Evolutionary conservation across 805 yeast species (phyloP).

Genomic region (Hanseniaspora lindneri): DNA sequence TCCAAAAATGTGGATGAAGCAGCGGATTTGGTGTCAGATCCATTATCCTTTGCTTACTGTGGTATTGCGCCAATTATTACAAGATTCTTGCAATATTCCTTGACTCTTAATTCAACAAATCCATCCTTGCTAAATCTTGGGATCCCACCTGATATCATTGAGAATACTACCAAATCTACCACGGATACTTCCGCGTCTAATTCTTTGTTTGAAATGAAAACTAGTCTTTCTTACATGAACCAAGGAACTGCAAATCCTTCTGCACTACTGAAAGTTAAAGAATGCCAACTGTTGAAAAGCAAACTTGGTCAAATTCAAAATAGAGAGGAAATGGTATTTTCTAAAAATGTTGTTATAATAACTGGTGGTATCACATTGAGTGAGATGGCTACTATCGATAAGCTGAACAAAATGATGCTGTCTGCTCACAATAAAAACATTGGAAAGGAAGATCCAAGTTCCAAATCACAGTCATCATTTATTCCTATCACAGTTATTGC

Average conservation of each 20-base stretch:
- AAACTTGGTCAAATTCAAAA: not conserved
- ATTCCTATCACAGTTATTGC: slow-evolving; percentile 28
- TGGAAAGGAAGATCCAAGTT: too few relatives aligned
- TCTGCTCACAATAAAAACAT: not conserved
- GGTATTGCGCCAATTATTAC: slow-evolving; percentile 70
- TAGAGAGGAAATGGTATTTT: not conserved
- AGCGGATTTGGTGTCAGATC: not conserved
- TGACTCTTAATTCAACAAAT: not conserved
- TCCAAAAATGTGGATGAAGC: not conserved
- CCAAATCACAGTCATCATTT: slow-evolving; percentile 35
- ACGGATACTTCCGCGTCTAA: not conserved
- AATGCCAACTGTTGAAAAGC: slow-evolving; percentile 5
- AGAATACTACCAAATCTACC: not conserved
- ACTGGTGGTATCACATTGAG: slow-evolving; percentile 82
- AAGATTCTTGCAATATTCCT: slow-evolving; percentile 46
- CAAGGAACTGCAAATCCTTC: not conserved
- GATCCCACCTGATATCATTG: not conserved
- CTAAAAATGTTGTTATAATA: slow-evolving; percentile 36
- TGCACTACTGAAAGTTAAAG: slow-evolving; percentile 1
- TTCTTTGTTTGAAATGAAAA: not conserved
- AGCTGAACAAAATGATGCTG: slow-evolving; percentile 28
- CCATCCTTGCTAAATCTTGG: slow-evolving; percentile 12
- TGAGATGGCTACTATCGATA: slow-evolving; percentile 62
- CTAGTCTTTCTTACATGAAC: not conserved
- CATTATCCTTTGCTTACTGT: slow-evolving; percentile 50